These are phyloP conservation scores for Carex cristatella DNA, from an alignment of 176 grass and related monocot species.

Conservation along the genomic window DNA sequence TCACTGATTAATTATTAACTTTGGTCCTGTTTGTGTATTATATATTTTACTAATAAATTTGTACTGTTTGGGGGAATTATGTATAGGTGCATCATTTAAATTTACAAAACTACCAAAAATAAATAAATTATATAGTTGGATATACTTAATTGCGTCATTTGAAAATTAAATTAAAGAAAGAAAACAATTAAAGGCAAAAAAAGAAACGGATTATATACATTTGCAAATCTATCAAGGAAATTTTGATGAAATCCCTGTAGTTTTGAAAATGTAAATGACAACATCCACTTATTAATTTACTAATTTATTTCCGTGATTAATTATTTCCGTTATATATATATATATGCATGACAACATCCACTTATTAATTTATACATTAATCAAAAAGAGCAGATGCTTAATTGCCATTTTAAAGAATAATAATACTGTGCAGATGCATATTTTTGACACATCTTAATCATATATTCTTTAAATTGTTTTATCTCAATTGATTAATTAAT, in stretches of 20 bases:
- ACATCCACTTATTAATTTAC: too few relatives aligned
- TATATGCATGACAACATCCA: background rate
- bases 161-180: too few relatives aligned
- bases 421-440: background rate
- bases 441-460: background rate
- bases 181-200: too few relatives aligned
- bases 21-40: background rate
- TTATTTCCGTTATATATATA: too few relatives aligned
- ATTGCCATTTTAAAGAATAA: background rate
- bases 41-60: too few relatives aligned
- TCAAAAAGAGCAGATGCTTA: background rate
- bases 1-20: background rate
- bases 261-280: background rate
- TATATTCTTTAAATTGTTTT: background rate
- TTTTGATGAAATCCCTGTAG: background rate
- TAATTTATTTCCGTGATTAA: too few relatives aligned
- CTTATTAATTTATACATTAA: background rate
- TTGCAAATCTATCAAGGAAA: background rate
- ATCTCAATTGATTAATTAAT: background rate
- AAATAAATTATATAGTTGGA: too few relatives aligned
- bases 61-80: too few relatives aligned
- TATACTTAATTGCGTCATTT: too few relatives aligned
- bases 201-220: background rate
- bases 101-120: too few relatives aligned
- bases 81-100: too few relatives aligned